Evolutionary conservation across 2,329 filamentous ascomycete genomes (phyloP).

Genomic region (Botrytis paeoniae): DNA sequence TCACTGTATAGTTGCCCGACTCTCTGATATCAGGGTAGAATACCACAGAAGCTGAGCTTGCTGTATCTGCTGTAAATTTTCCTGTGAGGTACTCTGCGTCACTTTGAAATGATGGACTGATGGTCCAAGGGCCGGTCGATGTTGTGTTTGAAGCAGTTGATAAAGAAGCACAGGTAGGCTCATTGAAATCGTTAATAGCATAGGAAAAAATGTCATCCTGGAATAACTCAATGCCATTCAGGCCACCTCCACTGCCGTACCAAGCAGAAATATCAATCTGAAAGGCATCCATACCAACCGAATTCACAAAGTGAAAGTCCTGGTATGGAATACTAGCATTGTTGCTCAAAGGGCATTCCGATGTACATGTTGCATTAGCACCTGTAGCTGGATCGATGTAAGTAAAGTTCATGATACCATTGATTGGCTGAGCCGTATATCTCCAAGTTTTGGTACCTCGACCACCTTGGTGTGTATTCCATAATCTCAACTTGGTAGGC

Average conservation of each 20-base stretch:
- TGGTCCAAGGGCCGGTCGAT: conserved; percentile 69
- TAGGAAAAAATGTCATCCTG: conserved; percentile 82
- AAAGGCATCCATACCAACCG: conserved; percentile 83
- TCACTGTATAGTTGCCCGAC: conserved; percentile 87
- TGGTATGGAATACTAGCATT: conserved; percentile 66
- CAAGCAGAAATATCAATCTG: conserved; percentile 81
- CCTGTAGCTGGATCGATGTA: conserved; percentile 75
- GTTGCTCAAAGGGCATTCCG: conserved; percentile 77
- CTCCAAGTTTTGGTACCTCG: conserved; percentile 86
- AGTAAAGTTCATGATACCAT: conserved; percentile 94
- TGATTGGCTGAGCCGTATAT: conserved; percentile 78
- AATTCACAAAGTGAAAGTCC: conserved; percentile 89
- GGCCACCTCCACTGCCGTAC: conserved; percentile 81
- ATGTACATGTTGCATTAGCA: conserved; percentile 69
- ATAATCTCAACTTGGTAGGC: conserved; percentile 81
- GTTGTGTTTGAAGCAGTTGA: conserved; percentile 64
- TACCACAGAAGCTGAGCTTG: conserved; percentile 64
- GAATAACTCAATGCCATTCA: conserved; percentile 83
- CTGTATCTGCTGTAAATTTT: conserved; percentile 45
- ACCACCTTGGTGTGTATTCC: conserved; percentile 81
- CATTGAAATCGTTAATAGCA: conserved; percentile 83
- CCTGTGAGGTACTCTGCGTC: conserved; percentile 75
- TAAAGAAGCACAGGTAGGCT: conserved; percentile 71
- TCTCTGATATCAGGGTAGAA: conserved; percentile 83
- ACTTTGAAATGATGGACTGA: conserved; percentile 65